Evolutionary conservation across 257 asterid genomes (phyloP).

Genomic region (Rehmannia glutinosa): DNA sequence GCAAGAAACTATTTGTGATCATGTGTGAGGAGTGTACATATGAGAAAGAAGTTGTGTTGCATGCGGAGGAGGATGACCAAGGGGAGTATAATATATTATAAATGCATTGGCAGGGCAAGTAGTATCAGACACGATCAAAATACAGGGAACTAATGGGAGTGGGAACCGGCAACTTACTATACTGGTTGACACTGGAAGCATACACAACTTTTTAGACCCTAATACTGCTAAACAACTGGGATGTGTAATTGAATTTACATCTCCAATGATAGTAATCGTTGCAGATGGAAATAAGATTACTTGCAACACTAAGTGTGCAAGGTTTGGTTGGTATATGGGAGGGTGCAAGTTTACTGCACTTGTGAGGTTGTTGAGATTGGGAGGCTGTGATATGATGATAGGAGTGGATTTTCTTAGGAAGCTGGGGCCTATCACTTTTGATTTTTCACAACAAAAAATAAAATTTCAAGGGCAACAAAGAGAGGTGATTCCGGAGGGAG

Average conservation of each 20-base stretch:
- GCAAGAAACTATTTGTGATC: background rate
- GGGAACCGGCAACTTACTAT: background rate
- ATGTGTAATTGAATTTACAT: no score
- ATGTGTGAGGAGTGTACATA: background rate
- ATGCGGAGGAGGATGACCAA: background rate
- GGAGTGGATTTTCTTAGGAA: background rate
- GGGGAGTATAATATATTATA: background rate
- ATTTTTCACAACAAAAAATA: background rate
- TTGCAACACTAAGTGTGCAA: no score
- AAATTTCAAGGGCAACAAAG: background rate
- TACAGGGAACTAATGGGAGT: background rate
- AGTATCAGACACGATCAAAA: background rate
- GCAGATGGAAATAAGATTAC: no score
- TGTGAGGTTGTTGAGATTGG: background rate
- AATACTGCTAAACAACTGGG: background rate
- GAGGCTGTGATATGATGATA: background rate
- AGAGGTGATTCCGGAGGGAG: no score
- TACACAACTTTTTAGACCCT: background rate
- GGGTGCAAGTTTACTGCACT: no score
- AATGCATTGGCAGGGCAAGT: background rate
- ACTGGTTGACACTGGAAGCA: background rate
- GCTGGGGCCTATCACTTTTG: background rate
- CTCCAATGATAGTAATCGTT: no score
- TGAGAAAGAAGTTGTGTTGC: background rate
- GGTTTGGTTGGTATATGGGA: no score